phyloP scores from a whole-genome alignment of 306 rosid genomes.

The cucumber (Cucumis sativus) region Cucumber_9930_V3 NC_026660.2:27061001-27061500 shows the following conservation, averaged over 20 bases:
- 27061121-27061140: conserved; percentile 30
- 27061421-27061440: background rate
- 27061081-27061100: conserved; percentile 30
- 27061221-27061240: conserved; percentile 22
- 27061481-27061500: background rate
- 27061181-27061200: conserved; percentile 22
- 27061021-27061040: conserved; percentile 46
- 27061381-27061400: background rate
- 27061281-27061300: conserved; percentile 8
- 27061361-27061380: background rate
- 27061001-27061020: conserved; percentile 41
- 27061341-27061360: background rate
- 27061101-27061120: conserved; percentile 6
- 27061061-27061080: conserved; percentile 31
- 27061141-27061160: conserved; percentile 70
- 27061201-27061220: conserved; percentile 10
- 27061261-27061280: background rate
- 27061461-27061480: conserved; percentile 18
- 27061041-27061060: conserved; percentile 44
- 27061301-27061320: background rate
- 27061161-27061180: conserved; percentile 38
- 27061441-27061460: conserved; percentile 3
- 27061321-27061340: background rate
- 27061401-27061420: background rate
- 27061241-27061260: conserved; percentile 22